Base-by-base conservation (phyloP, 1,139 yeast species). In the Tardiomyces digboiensis region DNA sequence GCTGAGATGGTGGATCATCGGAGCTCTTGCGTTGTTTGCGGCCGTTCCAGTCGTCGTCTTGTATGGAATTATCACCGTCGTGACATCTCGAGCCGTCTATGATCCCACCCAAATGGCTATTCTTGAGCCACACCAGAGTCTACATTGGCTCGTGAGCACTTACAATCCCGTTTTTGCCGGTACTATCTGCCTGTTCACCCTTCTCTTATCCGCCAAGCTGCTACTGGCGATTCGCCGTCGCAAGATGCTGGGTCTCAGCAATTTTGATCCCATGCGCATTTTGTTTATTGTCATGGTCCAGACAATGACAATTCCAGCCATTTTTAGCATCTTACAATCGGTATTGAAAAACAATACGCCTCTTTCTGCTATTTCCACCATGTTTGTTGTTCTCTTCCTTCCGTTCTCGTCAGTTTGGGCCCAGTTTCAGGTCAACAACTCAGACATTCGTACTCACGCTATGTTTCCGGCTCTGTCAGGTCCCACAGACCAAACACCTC, bases 331-430 rank as follows among this genome's bases (percentile, higher is more conserved):
- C 38, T 54, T 78, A 5, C 33, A 26, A 16, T 26, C 33, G 5
- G 33, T 26, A 13, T 16, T 26, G 16, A 4, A n/a, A 5, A 16
- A 8, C 8, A 26, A 26, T 16, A 8, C 33, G 33, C 33, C 33
- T 8, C 49, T 71, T 37, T 58, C 68, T 2, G 64, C 75, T 2
- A 55, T 75, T 20, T 68, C 76, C 0, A 60, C 69, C 1, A 54
- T 74, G 36, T 46, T 75, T 16, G 76, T 74, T 13, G 82, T 82
- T 0, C 58, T 85, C 29, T 82, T 88, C 7, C 67, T 88, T 44
- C 97, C 97, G 1, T 65, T 88, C 42, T 79, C 95, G 0, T 79
- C 95, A 0, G 74, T 87, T 72, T 88, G 97, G 97, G 95, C 96
- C 2, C 47, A 51, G 19, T 47, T 53, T 44, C 45, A 46, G 21